These are phyloP conservation scores for Ascochyta viciae-villosae DNA, from an alignment of 2,329 filamentous ascomycete genomes.

Conservation along the genomic window DNA sequence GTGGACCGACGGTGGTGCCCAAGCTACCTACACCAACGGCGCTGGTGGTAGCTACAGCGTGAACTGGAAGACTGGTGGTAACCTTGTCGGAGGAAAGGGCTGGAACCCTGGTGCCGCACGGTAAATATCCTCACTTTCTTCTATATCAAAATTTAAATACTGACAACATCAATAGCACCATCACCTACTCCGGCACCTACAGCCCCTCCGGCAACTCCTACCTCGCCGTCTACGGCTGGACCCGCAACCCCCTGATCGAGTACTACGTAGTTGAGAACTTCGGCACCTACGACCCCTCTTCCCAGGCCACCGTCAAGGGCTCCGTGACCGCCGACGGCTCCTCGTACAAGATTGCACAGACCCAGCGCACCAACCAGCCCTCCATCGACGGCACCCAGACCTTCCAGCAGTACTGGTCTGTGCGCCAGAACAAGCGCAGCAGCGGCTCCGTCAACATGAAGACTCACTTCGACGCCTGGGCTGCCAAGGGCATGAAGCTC, in stretches of 20 bases:
- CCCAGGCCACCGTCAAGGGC: slow-evolving; percentile 49
- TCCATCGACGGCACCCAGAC: slow-evolving; percentile 59
- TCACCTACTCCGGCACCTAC: slow-evolving; percentile 47
- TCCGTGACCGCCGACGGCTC: slow-evolving; percentile 40
- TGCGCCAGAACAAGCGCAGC: slow-evolving; percentile 42
- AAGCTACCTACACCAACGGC: slow-evolving; percentile 64
- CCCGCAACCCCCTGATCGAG: slow-evolving; percentile 60
- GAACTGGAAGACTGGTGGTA: slow-evolving; percentile 59
- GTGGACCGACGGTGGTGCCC: slow-evolving; percentile 63
- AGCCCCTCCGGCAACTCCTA: slow-evolving; percentile 51
- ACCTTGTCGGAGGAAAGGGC: slow-evolving; percentile 66
- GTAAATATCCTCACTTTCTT: slow-evolving; percentile 44
- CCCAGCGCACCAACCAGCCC: slow-evolving; percentile 52
- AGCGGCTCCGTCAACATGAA: slow-evolving; percentile 42
- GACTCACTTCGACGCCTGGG: slow-evolving; percentile 48
- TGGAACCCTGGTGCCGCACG: slow-evolving; percentile 62
- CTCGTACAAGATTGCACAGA: slow-evolving; percentile 41
- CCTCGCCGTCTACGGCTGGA: slow-evolving; percentile 66
- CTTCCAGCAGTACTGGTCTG: slow-evolving; percentile 61
- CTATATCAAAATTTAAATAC: not conserved
- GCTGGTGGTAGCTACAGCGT: slow-evolving; percentile 59
- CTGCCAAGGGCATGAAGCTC: slow-evolving; percentile 39
- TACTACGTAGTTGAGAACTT: slow-evolving; percentile 62
- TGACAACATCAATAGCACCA: slow-evolving; percentile 28
- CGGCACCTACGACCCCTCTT: slow-evolving; percentile 59